Percentiles rank a stretch among this genome's conserved stretches.
Conservation (phyloP, 805 yeast genomes). For the Debaryomyces tyrocola region DNA sequence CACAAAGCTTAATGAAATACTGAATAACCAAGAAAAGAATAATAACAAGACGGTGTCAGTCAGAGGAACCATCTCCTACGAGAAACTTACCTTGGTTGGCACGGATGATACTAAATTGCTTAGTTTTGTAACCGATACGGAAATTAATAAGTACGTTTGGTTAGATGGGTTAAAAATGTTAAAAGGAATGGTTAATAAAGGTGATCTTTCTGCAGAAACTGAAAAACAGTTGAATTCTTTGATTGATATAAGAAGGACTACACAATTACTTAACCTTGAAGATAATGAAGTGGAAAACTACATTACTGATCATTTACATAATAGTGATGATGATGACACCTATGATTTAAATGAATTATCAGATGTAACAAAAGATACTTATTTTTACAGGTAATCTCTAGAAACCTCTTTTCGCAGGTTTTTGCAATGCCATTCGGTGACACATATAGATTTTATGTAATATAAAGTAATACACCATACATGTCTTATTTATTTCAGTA, state of each 20-base stretch:
- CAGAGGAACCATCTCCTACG: slow-evolving; percentile 56
- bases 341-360: slow-evolving; percentile 18
- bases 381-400: not conserved
- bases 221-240: slow-evolving; percentile 33
- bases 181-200: slow-evolving; percentile 30
- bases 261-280: slow-evolving; percentile 41
- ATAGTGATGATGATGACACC: slow-evolving; percentile 24
- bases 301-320: slow-evolving; percentile 13
- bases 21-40: slow-evolving; percentile 42
- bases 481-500: too few species aligned
- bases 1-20: slow-evolving; percentile 41
- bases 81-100: slow-evolving; percentile 52
- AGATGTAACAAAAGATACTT: slow-evolving; percentile 7
- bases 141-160: slow-evolving; percentile 71
- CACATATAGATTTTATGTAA: too few species aligned
- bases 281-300: slow-evolving; percentile 14
- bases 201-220: slow-evolving; percentile 37
- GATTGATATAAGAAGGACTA: slow-evolving; percentile 37
- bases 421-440: too few species aligned
- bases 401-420: too few species aligned
- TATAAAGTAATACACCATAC: too few species aligned
- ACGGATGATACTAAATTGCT: slow-evolving; percentile 45
- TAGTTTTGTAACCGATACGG: slow-evolving; percentile 68
- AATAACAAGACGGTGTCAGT: slow-evolving; percentile 53
- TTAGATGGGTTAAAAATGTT: slow-evolving; percentile 68